Percentiles rank a stretch among this genome's conserved stretches.
Evolutionary conservation across 176 grass and related monocot genomes (phyloP).

Genomic region (Oryza longistaminata): DNA sequence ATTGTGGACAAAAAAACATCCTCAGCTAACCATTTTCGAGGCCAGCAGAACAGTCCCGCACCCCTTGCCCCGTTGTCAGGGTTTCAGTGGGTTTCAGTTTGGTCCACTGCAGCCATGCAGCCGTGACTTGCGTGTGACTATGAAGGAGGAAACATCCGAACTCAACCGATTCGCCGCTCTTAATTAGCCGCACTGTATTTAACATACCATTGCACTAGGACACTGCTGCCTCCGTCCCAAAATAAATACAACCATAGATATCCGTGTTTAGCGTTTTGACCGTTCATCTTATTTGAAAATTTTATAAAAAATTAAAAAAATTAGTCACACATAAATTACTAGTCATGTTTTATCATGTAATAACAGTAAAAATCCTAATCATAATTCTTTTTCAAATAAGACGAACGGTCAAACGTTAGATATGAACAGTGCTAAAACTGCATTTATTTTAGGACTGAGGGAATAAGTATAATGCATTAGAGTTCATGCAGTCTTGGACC

Average conservation of each 20-base stretch:
- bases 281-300: no score
- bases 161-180: constrained; percentile 25
- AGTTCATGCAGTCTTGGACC: not conserved
- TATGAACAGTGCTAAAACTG: no score
- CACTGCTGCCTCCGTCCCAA: no score
- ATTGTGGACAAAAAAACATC: constrained; percentile 21
- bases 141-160: not conserved
- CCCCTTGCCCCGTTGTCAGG: not conserved
- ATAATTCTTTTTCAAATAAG: no score
- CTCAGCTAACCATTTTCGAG: not conserved
- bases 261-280: no score
- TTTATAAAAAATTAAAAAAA: no score
- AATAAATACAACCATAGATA: no score
- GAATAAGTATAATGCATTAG: not conserved
- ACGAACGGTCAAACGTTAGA: no score
- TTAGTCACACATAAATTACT: no score
- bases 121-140: not conserved
- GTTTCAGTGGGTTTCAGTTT: not conserved
- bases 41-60: not conserved
- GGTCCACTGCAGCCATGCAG: not conserved
- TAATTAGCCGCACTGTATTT: constrained; percentile 15
- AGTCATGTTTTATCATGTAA: no score
- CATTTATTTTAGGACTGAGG: no score
- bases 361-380: no score
- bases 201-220: not conserved